Evolutionary conservation across 345 rosid species (phyloP).

Genomic region (Turritis glabra): DNA sequence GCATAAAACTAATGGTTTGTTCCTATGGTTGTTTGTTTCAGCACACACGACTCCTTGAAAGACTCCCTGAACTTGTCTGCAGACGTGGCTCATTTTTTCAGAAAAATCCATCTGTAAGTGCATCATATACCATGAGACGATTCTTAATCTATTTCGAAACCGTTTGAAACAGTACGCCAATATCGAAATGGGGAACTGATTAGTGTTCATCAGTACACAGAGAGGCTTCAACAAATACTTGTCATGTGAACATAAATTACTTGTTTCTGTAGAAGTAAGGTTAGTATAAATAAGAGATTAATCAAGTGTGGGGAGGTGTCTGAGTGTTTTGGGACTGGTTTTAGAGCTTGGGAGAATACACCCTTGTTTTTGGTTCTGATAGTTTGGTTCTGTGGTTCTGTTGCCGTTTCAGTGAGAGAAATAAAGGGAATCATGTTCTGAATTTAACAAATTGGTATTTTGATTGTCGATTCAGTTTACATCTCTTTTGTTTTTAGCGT

Average conservation of each 20-base stretch:
- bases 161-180: constrained; percentile 10
- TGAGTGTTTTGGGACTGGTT: constrained; percentile 17
- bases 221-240: constrained; percentile 16
- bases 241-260: constrained; percentile 13
- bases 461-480: constrained; percentile 25
- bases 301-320: neutral
- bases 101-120: constrained; percentile 73
- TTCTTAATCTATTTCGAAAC: constrained; percentile 6
- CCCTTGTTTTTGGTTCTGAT: constrained; percentile 16
- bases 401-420: constrained; percentile 16
- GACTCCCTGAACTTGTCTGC: constrained; percentile 75
- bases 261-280: constrained; percentile 23
- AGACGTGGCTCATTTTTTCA: constrained; percentile 74
- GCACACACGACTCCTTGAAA: constrained; percentile 79
- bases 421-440: neutral
- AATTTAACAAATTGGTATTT: constrained; percentile 3
- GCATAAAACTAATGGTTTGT: constrained; percentile 25
- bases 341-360: constrained; percentile 12
- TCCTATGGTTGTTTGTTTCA: constrained; percentile 39
- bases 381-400: neutral
- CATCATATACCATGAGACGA: constrained; percentile 5
- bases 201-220: constrained; percentile 9
- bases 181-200: constrained; percentile 4
- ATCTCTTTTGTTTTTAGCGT: constrained; percentile 20
- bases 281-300: constrained; percentile 5